Evolutionary conservation across 192 early-diverging fungal genomes (phyloP), one percentile per base, ranked within the genome.

Genomic region (Podila clonocystis): DNA sequence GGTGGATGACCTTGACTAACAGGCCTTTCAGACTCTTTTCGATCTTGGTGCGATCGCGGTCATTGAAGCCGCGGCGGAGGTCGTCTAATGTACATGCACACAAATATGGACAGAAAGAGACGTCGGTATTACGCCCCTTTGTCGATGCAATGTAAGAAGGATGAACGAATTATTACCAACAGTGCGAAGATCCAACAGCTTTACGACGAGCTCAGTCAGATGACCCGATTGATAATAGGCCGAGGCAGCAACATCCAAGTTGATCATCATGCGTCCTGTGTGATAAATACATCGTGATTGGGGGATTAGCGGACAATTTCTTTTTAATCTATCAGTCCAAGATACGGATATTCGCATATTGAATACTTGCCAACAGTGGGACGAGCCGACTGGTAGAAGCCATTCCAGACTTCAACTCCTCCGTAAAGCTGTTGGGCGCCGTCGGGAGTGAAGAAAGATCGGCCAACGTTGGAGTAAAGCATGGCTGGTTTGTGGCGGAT

Each of bases 341-440:
- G 8, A 36, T 36, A 36, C 9, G 34, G 1, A 9, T 0, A 36
- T 8, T 7, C 34, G 34, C 34, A 36, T 36, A 36, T 0, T 15
- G 15, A 45, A 45, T 45, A 15, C n/a, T 82, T 84, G 78, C 94
- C 94, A n/a, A 83, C 30, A 28, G 93, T 87, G 7, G 96, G 95
- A 11, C 94, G 87, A 36, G 96, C 89, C 34, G 93, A 94, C 62
- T 97, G 95, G 70, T 96, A 97, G 75, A 94, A 96, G 19, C 97
- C 97, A 74, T 92, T 91, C 97, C 97, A 97, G 7, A 96, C 90
- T 86, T 97, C 94, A 26, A 92, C 88, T 19, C 97, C 95, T 59
- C 95, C 93, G 6, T 75, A 83, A 0, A 90, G 86, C 34, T 65
- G 62, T 48, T 55, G 61, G 3, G 82, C 74, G 66, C 86, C 87